Conservation (phyloP, 306 rosid genomes). For the Quercus bicolor region DNA sequence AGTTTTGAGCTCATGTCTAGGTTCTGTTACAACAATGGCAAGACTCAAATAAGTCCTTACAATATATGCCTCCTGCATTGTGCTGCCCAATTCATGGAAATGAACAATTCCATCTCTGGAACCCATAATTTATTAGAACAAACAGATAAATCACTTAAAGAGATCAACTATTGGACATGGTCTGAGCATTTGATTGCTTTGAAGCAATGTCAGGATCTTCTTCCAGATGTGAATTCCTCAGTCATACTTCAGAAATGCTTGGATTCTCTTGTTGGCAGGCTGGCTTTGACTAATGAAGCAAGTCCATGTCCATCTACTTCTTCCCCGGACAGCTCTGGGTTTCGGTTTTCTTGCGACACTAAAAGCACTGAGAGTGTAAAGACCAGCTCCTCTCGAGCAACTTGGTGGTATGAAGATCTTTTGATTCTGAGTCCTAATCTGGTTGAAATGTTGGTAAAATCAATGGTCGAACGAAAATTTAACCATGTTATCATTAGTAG, state of each 20-base stretch:
- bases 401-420: conserved; percentile 96
- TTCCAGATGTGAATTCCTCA: conserved; percentile 29
- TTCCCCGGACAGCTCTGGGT: conserved; percentile 73
- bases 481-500: conserved; percentile 59
- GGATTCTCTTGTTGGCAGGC: conserved; percentile 63
- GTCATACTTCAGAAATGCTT: conserved; percentile 52
- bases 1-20: conserved; percentile 73
- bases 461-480: conserved; percentile 54
- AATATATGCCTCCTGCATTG: conserved; percentile 49
- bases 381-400: conserved; percentile 47
- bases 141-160: conserved; percentile 60
- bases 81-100: conserved; percentile 85
- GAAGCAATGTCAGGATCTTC: conserved; percentile 60
- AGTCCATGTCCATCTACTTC: conserved; percentile 83
- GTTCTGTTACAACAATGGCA: conserved; percentile 73
- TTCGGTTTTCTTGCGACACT: conserved; percentile 81
- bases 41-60: conserved; percentile 49
- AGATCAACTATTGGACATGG: conserved; percentile 78
- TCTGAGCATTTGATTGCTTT: conserved; percentile 59
- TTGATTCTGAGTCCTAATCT: conserved; percentile 48
- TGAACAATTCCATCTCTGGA: conserved; percentile 50
- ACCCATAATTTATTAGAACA: conserved; percentile 48
- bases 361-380: conserved; percentile 81
- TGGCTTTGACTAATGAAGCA: conserved; percentile 51
- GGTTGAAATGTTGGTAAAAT: conserved; percentile 51